Base-by-base conservation (phyloP, 208 protist genomes). In the Acanthamoeba lenticulata region DNA sequence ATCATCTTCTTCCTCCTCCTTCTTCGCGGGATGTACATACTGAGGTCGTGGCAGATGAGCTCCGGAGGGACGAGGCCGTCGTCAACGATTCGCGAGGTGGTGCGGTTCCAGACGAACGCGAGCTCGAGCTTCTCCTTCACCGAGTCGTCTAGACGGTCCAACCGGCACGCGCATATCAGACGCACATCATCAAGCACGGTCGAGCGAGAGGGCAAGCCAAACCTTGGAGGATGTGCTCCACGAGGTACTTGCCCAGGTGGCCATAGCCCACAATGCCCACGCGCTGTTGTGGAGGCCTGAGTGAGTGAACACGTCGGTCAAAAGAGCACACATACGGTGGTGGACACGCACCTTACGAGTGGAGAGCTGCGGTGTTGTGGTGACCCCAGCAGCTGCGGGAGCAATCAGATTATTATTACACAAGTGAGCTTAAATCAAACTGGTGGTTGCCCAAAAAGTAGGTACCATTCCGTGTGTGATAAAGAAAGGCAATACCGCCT, bases 51-150 rank as follows among this genome's bases (percentile, higher is more conserved):
- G n/a, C 94, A 65, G n/a, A 92, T 52, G 21, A 65, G 55, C 42
- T 95, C 88, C 0, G 57, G 29, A 5, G 90, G 45, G 19, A 95
- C 52, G 24, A n/a, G 21, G 36, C 34, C 44, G 85, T 91, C 79
- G 34, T 95, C 79, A 47, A 3, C 0, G 11, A 96, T 60, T 44
- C 94, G 94, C 11, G 74, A 55, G 17, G 45, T 45, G 7, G 94
- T 94, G 40, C 95, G 74, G 52, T 96, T 96, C 94, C 94, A 96
- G 7, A 96, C 94, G 90, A 96, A 96, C 9, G 45, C 49, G 27
- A 96, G 40, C 88, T 95, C 94, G 27, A 94, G 69, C 36, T 45
- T 38, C 32, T 92, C 49, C 13, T 32, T 72, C 19, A 91, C 52
- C 52, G 52, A 11, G 9, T 60, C 52, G 17, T 60, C 52, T 60